These are phyloP conservation scores for Lanmaoa pseudosensibilis DNA, from an alignment of 768 basidiomycete genomes.

Conservation along the genomic window DNA sequence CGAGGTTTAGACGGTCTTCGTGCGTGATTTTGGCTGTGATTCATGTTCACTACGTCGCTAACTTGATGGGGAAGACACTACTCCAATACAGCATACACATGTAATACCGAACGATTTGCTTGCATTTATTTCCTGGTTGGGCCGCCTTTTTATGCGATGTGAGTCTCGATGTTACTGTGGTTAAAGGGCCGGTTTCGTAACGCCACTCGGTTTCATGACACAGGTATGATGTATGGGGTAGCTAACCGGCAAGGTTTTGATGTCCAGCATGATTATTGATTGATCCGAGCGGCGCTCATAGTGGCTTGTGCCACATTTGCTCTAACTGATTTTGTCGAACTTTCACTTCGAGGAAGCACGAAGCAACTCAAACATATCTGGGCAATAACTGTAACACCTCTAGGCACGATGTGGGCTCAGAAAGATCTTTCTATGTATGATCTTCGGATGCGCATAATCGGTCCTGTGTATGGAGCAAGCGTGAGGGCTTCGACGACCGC, in stretches of 20 bases:
- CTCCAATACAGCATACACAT: not conserved
- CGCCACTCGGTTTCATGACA: not conserved
- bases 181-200: not conserved
- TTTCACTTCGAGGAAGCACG: not conserved
- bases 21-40: constrained; percentile 10
- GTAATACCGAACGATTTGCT: constrained; percentile 6
- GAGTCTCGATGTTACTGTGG: not conserved
- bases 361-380: not conserved
- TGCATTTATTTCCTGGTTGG: not conserved
- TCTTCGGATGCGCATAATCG: not conserved
- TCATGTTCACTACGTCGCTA: not conserved
- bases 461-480: no score
- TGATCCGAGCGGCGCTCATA: not conserved
- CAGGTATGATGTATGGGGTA: not conserved
- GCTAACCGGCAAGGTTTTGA: no score
- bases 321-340: not conserved
- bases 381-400: not conserved
- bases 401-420: not conserved
- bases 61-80: not conserved
- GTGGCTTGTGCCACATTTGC: not conserved
- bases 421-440: not conserved
- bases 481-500: not conserved
- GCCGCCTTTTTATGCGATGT: not conserved
- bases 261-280: not conserved
- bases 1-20: constrained; percentile 14